Conservation (phyloP, 805 yeast genomes). For the Yamadazyma philogaea region DNA sequence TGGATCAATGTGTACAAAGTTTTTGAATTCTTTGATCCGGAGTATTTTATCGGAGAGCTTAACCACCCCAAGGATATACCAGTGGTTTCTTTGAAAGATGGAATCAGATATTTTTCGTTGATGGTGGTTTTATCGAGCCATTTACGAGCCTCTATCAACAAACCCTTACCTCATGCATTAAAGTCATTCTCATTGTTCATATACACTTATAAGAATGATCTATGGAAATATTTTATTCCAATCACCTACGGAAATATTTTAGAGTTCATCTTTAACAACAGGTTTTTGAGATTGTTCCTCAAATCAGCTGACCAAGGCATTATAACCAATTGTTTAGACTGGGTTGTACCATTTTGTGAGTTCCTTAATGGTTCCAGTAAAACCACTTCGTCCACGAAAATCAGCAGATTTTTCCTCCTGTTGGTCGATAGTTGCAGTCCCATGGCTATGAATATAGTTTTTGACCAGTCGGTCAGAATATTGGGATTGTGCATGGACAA, state of each 20-base stretch:
- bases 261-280: slow-evolving; percentile 58
- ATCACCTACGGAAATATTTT: slow-evolving; percentile 53
- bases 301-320: slow-evolving; percentile 38
- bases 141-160: slow-evolving; percentile 46
- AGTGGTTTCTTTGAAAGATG: slow-evolving; percentile 25
- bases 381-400: slow-evolving; percentile 3
- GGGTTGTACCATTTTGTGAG: slow-evolving; percentile 33
- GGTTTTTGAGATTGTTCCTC: slow-evolving; percentile 38
- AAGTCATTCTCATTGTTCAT: slow-evolving; percentile 48
- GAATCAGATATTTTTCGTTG: slow-evolving; percentile 34
- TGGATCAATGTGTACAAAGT: slow-evolving; percentile 45
- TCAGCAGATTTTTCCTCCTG: slow-evolving; percentile 4
- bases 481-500: slow-evolving; percentile 12
- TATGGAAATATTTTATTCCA: slow-evolving; percentile 59
- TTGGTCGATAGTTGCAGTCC: background rate
- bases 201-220: slow-evolving; percentile 35
- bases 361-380: slow-evolving; percentile 6
- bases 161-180: slow-evolving; percentile 55
- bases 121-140: slow-evolving; percentile 47
- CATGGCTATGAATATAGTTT: background rate
- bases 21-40: slow-evolving; percentile 30
- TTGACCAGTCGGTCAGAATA: slow-evolving; percentile 5
- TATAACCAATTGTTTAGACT: slow-evolving; percentile 51
- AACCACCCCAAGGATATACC: slow-evolving; percentile 28
- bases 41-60: slow-evolving; percentile 29